Evolutionary conservation across 192 early-diverging fungal genomes (phyloP).

Genomic region (Backusella liffmaniae): DNA sequence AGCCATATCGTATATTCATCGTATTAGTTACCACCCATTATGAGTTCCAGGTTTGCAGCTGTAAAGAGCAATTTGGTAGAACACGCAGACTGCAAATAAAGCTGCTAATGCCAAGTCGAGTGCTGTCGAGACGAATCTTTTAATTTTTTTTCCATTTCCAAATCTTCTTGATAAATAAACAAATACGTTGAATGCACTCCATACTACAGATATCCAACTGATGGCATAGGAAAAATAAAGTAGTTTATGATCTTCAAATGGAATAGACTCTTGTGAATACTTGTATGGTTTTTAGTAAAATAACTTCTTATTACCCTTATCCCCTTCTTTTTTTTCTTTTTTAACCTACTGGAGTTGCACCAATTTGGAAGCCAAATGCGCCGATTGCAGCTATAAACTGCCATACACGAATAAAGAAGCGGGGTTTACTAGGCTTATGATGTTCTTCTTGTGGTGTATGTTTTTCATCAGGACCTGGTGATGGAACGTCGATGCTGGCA

Average conservation of each 20-base stretch:
- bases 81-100: constrained; percentile 1
- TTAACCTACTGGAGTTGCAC: constrained; percentile 31
- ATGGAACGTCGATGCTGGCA: background rate
- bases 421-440: constrained; percentile 19
- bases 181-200: constrained; percentile 12
- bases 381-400: constrained; percentile 32
- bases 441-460: background rate
- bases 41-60: constrained; percentile 1
- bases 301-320: background rate
- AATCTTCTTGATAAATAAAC: constrained; percentile 14
- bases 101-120: constrained; percentile 2
- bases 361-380: constrained; percentile 35
- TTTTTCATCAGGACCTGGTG: background rate
- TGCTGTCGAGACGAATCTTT: background rate
- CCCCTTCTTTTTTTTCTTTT: background rate
- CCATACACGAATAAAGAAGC: constrained; percentile 27
- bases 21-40: background rate
- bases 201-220: background rate
- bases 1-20: background rate
- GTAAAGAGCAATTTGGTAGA: constrained; percentile 11
- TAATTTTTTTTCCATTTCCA: constrained; percentile 8
- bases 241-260: background rate
- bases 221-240: background rate
- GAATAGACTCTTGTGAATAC: background rate
- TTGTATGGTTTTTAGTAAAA: background rate